Conservation (phyloP, 208 protist species). For the Acanthamoeba divionensis region DNA sequence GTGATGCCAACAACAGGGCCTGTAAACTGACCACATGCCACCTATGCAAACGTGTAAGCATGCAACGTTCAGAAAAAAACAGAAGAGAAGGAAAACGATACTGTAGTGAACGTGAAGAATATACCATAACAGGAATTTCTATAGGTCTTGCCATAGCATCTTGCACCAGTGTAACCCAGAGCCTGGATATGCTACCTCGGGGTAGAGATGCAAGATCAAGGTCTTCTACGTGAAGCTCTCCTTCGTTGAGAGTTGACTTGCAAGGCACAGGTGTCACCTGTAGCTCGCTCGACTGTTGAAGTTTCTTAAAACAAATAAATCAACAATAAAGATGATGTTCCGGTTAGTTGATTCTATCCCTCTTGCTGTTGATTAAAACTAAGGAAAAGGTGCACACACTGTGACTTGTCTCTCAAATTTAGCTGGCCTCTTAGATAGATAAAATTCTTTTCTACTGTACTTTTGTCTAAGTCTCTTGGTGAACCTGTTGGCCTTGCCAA, state of each 20-base stretch:
- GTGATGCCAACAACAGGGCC: slow-evolving; percentile 56
- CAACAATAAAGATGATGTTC: neutral
- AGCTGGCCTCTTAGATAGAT: slow-evolving; percentile 24
- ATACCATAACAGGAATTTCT: slow-evolving; percentile 48
- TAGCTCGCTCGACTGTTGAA: slow-evolving; percentile 32
- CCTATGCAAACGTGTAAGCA: neutral
- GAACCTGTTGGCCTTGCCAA: neutral
- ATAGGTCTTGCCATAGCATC: slow-evolving; percentile 44
- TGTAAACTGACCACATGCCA: neutral
- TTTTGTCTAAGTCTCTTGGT: neutral
- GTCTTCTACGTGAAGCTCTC: slow-evolving; percentile 19
- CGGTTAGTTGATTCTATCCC: neutral
- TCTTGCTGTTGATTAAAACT: neutral
- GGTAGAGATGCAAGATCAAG: slow-evolving; percentile 12
- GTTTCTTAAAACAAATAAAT: slow-evolving; percentile 21
- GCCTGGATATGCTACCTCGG: neutral
- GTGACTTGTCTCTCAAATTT: slow-evolving; percentile 3
- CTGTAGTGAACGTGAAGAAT: neutral
- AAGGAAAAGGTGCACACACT: neutral
- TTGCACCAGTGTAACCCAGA: slow-evolving; percentile 52
- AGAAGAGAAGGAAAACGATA: neutral
- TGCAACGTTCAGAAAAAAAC: neutral
- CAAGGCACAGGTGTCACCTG: neutral
- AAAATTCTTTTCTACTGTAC: slow-evolving; percentile 13
- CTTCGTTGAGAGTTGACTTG: neutral